A percentile compares a stretch with the other conserved stretches of the same genome.
Evolutionary conservation across 2,329 filamentous ascomycete genomes (phyloP).

Genomic region (Arthrobotrys sphaeroides): DNA sequence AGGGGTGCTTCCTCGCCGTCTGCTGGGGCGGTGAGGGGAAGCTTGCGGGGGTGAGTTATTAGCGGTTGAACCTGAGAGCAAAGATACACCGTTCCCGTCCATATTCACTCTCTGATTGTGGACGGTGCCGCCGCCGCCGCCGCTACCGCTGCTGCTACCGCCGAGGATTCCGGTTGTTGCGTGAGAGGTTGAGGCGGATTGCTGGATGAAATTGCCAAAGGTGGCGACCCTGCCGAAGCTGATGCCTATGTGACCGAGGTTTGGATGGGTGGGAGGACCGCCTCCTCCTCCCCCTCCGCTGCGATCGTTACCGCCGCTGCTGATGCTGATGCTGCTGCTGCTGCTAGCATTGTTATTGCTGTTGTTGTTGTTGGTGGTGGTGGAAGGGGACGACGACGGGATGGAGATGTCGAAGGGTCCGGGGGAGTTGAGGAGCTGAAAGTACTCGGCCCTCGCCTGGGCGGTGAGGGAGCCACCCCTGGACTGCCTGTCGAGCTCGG

Average conservation of each 20-base stretch:
- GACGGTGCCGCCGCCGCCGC: neutral
- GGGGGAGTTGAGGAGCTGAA: slow-evolving; percentile 30
- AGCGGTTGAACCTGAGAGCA: neutral
- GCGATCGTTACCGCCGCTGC: neutral
- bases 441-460: slow-evolving; percentile 39
- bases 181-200: slow-evolving; percentile 8
- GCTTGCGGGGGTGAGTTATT: slow-evolving; percentile 19
- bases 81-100: too few relatives aligned
- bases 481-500: slow-evolving; percentile 50
- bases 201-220: slow-evolving; percentile 42
- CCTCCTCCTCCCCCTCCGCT: neutral
- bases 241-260: slow-evolving; percentile 34
- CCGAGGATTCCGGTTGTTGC: neutral
- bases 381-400: neutral
- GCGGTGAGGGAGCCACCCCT: slow-evolving; percentile 27
- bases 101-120: slow-evolving; percentile 1
- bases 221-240: slow-evolving; percentile 36
- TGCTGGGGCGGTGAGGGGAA: slow-evolving; percentile 21
- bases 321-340: neutral
- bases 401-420: slow-evolving; percentile 38
- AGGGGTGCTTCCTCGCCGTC: slow-evolving; percentile 40
- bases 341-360: neutral
- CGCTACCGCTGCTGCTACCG: neutral
- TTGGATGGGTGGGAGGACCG: slow-evolving; percentile 6
- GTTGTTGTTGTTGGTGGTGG: neutral